phyloP scores from a whole-genome alignment of 768 basidiomycete species.

The Boletellus ananas region DNA sequence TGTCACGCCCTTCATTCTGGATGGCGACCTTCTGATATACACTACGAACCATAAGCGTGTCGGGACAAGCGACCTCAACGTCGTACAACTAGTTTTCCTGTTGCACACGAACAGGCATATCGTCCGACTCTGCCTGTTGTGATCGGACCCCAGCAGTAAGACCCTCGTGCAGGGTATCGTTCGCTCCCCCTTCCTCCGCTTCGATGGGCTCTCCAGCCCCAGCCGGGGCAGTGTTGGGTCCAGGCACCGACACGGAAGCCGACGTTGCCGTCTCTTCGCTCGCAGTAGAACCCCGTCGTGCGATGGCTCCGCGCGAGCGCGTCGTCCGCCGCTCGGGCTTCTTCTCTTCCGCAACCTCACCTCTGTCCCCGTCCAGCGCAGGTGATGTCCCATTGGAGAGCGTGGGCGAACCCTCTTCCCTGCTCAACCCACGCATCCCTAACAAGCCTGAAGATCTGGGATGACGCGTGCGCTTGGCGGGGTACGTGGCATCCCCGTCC shows the following conservation, averaged over 20 bases:
- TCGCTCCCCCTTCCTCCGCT: constrained; percentile 8
- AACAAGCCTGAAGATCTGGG: constrained; percentile 38
- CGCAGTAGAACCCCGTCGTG: constrained; percentile 48
- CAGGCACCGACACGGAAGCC: constrained; percentile 32
- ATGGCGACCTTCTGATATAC: constrained; percentile 10
- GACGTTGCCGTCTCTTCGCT: constrained; percentile 46
- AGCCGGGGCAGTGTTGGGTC: constrained; percentile 10
- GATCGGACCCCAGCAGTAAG: constrained; percentile 1
- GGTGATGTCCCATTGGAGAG: constrained; percentile 32
- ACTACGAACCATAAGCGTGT: constrained; percentile 8
- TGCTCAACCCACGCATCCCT: constrained; percentile 21
- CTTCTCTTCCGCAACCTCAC: constrained; percentile 17
- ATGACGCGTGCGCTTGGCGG: constrained; percentile 61
- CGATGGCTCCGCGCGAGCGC: constrained; percentile 39
- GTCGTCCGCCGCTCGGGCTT: constrained; percentile 44
- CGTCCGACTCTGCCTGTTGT: constrained; percentile 1
- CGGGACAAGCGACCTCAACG: background rate
- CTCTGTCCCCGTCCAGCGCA: constrained; percentile 13
- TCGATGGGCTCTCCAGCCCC: constrained; percentile 15
- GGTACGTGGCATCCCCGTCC: constrained; percentile 64
- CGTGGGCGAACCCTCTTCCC: constrained; percentile 43
- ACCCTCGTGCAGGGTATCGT: constrained; percentile 3
- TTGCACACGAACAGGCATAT: background rate
- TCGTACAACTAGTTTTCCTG: constrained; percentile 1
- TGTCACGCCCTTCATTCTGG: constrained; percentile 5